phyloP scores from a whole-genome alignment of 306 rosid genomes.

The Senna siamea region DNA sequence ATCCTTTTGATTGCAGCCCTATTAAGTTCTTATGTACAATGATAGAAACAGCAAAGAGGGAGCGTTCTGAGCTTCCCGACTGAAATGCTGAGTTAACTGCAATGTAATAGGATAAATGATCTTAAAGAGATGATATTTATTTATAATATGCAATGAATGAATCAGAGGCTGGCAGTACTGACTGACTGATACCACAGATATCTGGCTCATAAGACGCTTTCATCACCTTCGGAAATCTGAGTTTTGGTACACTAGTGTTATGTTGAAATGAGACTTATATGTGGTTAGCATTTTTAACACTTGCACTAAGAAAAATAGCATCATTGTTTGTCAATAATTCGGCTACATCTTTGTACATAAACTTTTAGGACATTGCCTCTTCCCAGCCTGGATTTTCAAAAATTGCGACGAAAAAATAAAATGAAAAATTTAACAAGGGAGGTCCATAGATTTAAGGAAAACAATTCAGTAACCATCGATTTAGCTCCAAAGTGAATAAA shows the following conservation, averaged over 20 bases:
- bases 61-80: slow-evolving; percentile 82
- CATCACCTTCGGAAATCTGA: neutral
- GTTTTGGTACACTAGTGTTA: neutral
- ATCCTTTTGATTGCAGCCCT: slow-evolving; percentile 71
- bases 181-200: neutral
- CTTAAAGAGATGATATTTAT: slow-evolving; percentile 26
- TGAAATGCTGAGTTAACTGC: slow-evolving; percentile 42
- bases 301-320: neutral
- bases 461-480: neutral
- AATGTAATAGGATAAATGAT: slow-evolving; percentile 26
- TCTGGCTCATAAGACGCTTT: neutral
- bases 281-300: neutral
- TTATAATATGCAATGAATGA: slow-evolving; percentile 28
- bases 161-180: neutral
- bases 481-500: neutral
- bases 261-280: neutral
- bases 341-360: neutral
- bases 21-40: slow-evolving; percentile 70
- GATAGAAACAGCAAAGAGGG: slow-evolving; percentile 81
- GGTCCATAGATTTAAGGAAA: slow-evolving; percentile 18
- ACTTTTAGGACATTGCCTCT: neutral
- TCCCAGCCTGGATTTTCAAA: neutral
- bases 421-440: neutral
- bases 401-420: no score
- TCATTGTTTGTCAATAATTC: neutral